Percentiles rank a stretch among this genome's conserved stretches.
Conservation (phyloP, 2,329 filamentous ascomycete species). For the Venturia asperata region DNA sequence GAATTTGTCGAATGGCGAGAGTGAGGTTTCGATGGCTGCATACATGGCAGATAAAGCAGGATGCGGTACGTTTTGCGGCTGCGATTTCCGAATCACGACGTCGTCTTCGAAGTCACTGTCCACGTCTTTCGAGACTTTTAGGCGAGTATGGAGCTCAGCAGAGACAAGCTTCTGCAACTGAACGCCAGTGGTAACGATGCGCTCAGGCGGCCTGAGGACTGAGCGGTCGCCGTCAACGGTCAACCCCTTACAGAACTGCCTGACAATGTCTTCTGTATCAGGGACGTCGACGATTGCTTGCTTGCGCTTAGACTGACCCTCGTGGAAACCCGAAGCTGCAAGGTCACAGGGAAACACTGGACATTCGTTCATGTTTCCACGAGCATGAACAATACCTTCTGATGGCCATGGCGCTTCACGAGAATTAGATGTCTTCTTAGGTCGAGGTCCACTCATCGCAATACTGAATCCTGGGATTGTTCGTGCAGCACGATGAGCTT, state of each 20-base stretch:
- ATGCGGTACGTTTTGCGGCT: slow-evolving; percentile 44
- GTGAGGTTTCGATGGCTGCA: slow-evolving; percentile 49
- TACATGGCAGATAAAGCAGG: slow-evolving; percentile 56
- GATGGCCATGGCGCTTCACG: slow-evolving; percentile 55
- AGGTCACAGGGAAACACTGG: slow-evolving; percentile 21
- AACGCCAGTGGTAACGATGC: slow-evolving; percentile 7
- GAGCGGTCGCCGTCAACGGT: background rate
- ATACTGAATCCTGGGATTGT: background rate
- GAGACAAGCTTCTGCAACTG: background rate
- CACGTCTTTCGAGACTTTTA: background rate
- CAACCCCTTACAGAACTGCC: background rate
- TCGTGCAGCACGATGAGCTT: slow-evolving; percentile 14
- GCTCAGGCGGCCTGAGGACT: slow-evolving; percentile 2
- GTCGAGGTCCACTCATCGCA: background rate
- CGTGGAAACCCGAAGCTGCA: slow-evolving; percentile 24
- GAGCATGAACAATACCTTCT: slow-evolving; percentile 56
- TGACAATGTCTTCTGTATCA: slow-evolving; percentile 14
- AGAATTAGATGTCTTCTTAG: background rate
- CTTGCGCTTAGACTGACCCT: slow-evolving; percentile 22
- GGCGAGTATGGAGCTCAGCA: slow-evolving; percentile 5
- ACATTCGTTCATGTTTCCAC: slow-evolving; percentile 34
- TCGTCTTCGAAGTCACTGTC: slow-evolving; percentile 2
- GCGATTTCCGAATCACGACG: background rate
- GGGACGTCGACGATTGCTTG: slow-evolving; percentile 9
- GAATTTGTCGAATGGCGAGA: slow-evolving; percentile 75